Evolutionary conservation across 148 eudicot species (phyloP).

Genomic region (Silene conica): DNA sequence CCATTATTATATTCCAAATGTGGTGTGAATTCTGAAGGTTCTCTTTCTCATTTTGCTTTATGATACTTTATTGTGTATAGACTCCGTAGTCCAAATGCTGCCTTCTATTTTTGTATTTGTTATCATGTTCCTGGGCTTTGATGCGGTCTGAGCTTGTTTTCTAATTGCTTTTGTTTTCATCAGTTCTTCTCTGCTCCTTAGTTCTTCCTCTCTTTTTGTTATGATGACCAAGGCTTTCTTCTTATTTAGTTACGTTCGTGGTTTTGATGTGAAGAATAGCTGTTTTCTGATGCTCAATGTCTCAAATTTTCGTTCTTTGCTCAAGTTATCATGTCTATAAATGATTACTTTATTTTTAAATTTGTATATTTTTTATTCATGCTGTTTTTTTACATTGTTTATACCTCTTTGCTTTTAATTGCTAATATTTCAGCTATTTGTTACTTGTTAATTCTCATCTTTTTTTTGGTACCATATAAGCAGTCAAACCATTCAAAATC

Average conservation of each 20-base stretch:
- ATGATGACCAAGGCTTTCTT: neutral
- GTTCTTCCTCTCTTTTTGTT: neutral
- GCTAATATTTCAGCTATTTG: neutral
- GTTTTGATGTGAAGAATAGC: neutral
- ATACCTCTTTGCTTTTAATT: neutral
- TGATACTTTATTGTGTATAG: neutral
- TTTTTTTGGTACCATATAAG: neutral
- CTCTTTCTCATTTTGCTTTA: neutral
- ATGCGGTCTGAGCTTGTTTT: neutral
- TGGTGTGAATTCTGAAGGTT: neutral
- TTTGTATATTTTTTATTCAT: neutral
- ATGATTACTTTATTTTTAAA: neutral
- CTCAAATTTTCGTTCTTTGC: neutral
- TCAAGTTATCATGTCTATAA: neutral
- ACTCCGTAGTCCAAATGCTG: neutral
- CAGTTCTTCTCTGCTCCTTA: neutral
- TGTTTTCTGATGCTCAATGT: neutral
- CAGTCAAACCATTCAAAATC: conserved; percentile 21
- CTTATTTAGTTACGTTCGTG: neutral
- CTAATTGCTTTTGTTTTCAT: neutral
- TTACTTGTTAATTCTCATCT: neutral
- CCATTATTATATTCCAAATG: neutral
- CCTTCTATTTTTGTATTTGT: neutral
- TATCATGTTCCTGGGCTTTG: neutral
- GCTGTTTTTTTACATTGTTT: neutral